These are phyloP conservation scores for Podospora pseudoanserina DNA, from an alignment of 495 filamentous ascomycete genomes.

Conservation along the genomic window DNA sequence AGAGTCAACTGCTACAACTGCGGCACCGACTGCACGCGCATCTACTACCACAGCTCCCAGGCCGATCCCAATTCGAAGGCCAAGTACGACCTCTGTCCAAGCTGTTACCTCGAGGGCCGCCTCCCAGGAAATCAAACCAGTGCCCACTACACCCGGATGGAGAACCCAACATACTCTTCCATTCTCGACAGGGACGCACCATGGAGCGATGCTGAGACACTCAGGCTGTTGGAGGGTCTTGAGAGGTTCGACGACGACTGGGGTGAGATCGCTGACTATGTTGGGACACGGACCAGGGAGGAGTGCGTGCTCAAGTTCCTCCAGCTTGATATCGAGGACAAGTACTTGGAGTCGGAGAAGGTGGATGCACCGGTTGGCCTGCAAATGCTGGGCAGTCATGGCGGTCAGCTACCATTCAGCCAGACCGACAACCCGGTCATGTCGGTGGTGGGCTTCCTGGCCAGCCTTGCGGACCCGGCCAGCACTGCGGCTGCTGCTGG, in stretches of 20 bases:
- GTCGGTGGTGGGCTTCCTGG: slow-evolving; percentile 90
- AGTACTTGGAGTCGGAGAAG: slow-evolving; percentile 75
- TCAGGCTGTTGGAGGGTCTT: slow-evolving; percentile 80
- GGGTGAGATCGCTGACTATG: slow-evolving; percentile 86
- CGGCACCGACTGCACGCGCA: slow-evolving; percentile 85
- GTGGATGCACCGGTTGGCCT: slow-evolving; percentile 56
- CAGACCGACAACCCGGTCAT: slow-evolving; percentile 92
- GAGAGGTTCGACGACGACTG: slow-evolving; percentile 94
- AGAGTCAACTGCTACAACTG: slow-evolving; percentile 81
- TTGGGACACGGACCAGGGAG: slow-evolving; percentile 86
- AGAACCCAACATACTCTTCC: slow-evolving; percentile 72
- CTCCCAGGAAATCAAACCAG: slow-evolving; percentile 69
- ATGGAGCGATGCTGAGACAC: slow-evolving; percentile 85
- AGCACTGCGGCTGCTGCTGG: slow-evolving; percentile 86
- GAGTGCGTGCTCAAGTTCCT: slow-evolving; percentile 96
- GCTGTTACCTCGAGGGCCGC: slow-evolving; percentile 78
- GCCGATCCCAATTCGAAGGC: slow-evolving; percentile 54
- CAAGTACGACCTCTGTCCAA: slow-evolving; percentile 84
- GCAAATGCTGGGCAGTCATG: slow-evolving; percentile 56
- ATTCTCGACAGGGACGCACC: slow-evolving; percentile 75
- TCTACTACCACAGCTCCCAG: slow-evolving; percentile 82
- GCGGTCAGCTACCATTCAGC: slow-evolving; percentile 77
- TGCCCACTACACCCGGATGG: slow-evolving; percentile 78
- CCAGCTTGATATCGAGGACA: slow-evolving; percentile 85
- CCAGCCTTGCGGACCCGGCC: slow-evolving; percentile 78